Conservation (phyloP, 306 rosid genomes). For the Pyrus pyrifolia region DNA sequence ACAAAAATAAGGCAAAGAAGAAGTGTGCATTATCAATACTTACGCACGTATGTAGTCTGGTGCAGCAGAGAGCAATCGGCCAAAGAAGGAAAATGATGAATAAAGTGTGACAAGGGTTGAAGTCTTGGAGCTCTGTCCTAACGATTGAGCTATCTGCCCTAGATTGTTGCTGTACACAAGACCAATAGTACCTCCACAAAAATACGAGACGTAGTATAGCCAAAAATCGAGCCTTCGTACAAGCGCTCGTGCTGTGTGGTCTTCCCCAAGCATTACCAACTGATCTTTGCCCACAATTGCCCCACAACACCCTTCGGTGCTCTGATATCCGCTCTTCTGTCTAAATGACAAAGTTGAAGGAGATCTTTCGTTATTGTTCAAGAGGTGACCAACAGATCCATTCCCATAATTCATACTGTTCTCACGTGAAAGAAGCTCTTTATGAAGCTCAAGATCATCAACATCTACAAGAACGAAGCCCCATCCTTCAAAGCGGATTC, state of each 20-base stretch:
- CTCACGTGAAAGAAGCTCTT: conserved; percentile 55
- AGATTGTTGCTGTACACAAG: conserved; percentile 92
- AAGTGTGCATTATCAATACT: conserved; percentile 11
- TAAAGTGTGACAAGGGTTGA: conserved; percentile 67
- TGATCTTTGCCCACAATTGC: conserved; percentile 41
- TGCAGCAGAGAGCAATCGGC: conserved; percentile 88
- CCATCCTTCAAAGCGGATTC: conserved; percentile 42
- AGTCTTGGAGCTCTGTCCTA: conserved; percentile 50
- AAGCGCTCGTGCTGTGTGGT: conserved; percentile 51
- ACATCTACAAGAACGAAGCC: conserved; percentile 68
- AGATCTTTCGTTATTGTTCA: conserved; percentile 20
- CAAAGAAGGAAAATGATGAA: conserved; percentile 90
- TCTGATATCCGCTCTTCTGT: conserved; percentile 17
- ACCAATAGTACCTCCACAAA: conserved; percentile 95
- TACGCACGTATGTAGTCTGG: conserved; percentile 86
- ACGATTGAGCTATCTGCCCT: conserved; percentile 91
- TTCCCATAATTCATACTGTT: conserved; percentile 22
- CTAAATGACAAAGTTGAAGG: not conserved
- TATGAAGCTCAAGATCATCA: conserved; percentile 92
- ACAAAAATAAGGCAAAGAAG: not conserved
- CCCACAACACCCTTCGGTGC: conserved; percentile 27
- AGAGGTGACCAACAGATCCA: conserved; percentile 17
- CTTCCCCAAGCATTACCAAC: conserved; percentile 78
- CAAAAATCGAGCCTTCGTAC: conserved; percentile 73
- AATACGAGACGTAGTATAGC: conserved; percentile 77